Evolutionary conservation across 345 rosid species (phyloP), one percentile per base, ranked within the genome.

Genomic region (Fremontodendron californicum): DNA sequence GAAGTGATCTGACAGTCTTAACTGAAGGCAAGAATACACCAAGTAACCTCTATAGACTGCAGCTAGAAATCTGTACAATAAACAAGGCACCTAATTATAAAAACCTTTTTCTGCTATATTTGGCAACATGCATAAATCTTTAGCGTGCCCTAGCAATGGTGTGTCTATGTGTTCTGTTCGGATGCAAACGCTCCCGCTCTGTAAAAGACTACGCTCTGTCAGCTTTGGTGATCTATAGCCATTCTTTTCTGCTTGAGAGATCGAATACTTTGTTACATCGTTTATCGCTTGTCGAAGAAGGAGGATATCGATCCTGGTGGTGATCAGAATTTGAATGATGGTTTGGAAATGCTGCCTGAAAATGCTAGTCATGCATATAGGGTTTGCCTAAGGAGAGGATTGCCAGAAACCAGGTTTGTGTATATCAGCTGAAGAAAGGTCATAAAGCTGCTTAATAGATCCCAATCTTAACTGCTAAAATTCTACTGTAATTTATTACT

Each of bases 161-260:
- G 48, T 86, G 89, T 21, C 74, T 80, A 15, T 83, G 83, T 55
- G 33, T 78, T 54, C 10, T 87, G 19, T 78, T 84, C 49, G 75
- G 82, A 51, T 87, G 92, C 81, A 78, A 80, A 54, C 66, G 54
- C 45, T 76, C 21, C 3, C 82, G 78, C 42, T 75, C 85, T 0
- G 37, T 62, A 64, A 64, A 67, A 42, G 88, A 79, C n/a, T 81
- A 86, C 13, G 45, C 82, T 27, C 27, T 89, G 51, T 78, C 83
- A 25, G 84, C 80, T 77, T 25, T 82, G 77, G 70, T 81, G 74
- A 55, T 89, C 25, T n/a, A 48, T 83, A 33, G 81, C 90, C 57
- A 82, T 84, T 45, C 66, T 84, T 61, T 49, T 69, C 29, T 65
- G 81, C 37, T 68, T 78, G n/a, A 79, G 84, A n/a, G n/a, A n/a